phyloP scores from a whole-genome alignment of 2,329 filamentous ascomycete genomes.

The Xylaria sp. region DNA sequence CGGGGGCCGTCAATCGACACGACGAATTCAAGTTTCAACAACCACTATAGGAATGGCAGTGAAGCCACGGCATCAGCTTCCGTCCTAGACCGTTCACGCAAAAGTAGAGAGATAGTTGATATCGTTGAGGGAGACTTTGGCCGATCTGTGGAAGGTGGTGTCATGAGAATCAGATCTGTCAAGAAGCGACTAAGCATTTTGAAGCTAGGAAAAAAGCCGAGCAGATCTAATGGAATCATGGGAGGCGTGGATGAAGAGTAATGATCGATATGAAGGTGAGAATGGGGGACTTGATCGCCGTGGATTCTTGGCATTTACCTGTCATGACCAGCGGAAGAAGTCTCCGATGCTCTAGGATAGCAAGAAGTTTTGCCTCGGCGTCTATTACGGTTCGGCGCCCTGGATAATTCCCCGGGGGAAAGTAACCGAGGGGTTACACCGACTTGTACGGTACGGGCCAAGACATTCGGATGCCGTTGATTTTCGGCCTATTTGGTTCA shows the following conservation, averaged over 20 bases:
- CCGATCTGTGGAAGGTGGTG: conserved; percentile 51
- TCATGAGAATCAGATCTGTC: conserved; percentile 70
- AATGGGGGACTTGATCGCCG: neutral
- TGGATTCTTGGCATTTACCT: conserved; percentile 12
- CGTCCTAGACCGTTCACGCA: conserved; percentile 42
- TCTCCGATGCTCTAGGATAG: conserved; percentile 27
- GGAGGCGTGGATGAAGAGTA: conserved; percentile 67
- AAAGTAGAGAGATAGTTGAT: conserved; percentile 48
- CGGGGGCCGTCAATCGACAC: conserved; percentile 53
- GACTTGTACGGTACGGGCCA: conserved; percentile 27
- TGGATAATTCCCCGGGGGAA: conserved; percentile 34
- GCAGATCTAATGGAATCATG: conserved; percentile 65
- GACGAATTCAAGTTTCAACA: conserved; percentile 41
- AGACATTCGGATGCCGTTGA: conserved; percentile 14
- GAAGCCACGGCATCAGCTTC: conserved; percentile 42
- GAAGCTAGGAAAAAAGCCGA: conserved; percentile 77
- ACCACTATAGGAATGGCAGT: conserved; percentile 41
- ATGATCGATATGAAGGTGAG: conserved; percentile 35
- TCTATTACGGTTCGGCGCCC: conserved; percentile 29
- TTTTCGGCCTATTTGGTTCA: conserved; percentile 18
- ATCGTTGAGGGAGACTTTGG: conserved; percentile 47
- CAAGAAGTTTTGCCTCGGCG: conserved; percentile 30
- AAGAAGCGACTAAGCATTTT: conserved; percentile 83
- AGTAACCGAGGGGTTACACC: conserved; percentile 28
- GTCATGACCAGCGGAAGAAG: conserved; percentile 10